Base-by-base conservation (phyloP, 495 filamentous ascomycete species). In the Penicillium atrosanguineum region DNA sequence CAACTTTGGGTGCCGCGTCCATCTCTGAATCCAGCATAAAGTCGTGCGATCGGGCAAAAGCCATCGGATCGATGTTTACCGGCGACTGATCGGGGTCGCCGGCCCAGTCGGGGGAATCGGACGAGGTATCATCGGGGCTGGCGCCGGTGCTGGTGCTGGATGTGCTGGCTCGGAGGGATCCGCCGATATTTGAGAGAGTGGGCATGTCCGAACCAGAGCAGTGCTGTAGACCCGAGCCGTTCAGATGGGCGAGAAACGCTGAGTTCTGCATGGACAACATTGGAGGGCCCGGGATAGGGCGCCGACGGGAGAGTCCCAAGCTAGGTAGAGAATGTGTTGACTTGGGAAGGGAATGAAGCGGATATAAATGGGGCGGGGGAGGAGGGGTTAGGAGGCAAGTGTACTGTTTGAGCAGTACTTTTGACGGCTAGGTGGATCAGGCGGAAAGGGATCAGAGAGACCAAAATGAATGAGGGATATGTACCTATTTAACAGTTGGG, bases 251-350 rank as follows among this genome's bases (percentile, higher is more conserved):
- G 57, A 66, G 60, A 40, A 56, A 60, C 18, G 57, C 28, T 42
- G 65, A 56, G 34, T 69, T 69, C 59, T 76, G 71, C 73, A 75
- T 76, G 65, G 72, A 74, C 68, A 76, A 69, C 72, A 78, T 75
- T 68, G 64, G 61, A 64, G 48, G 56, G 34, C 37, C 48, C 37
- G 42, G 29, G 19, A 38, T 39, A 15, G 43, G 29, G 46, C 36
- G 38, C 49, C 21, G 20, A n/a, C 9, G 20, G 29, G 36, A 34
- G 28, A 51, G 9, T 23, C 31, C 53, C 47, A 40, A 28, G 28
- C 36, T n/a, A 14, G 28, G 7, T 31, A 31, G 12, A 34, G 21
- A 19, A n/a, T n/a, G 23, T 42, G 25, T 42, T 23, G 48, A 38
- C 15, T 20, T 42, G 23, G 34, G 29, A 28, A 11, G 51, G 15